These are phyloP conservation scores for Zygosaccharomyces rouxii DNA, from an alignment of 805 yeast genomes.

Conservation along the genomic window DNA sequence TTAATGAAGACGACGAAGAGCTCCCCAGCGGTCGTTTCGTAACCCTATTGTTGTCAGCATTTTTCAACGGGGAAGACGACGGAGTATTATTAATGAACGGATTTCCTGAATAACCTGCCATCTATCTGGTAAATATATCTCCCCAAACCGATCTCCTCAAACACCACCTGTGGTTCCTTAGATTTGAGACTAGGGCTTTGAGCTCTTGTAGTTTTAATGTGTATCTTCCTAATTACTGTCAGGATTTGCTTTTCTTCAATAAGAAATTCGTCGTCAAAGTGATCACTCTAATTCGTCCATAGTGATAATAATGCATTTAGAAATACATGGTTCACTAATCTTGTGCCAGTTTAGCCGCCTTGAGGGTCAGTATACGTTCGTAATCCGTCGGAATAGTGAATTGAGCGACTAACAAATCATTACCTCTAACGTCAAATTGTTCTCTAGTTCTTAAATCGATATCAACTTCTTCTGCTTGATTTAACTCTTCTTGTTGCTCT, in stretches of 20 bases:
- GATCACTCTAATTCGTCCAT: background rate
- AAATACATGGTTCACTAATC: background rate
- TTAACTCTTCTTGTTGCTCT: slow-evolving; percentile 53
- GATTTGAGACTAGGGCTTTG: background rate
- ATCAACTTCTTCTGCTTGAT: slow-evolving; percentile 54
- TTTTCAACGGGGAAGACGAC: slow-evolving; percentile 31
- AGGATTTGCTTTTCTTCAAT: background rate
- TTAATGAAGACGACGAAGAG: slow-evolving; percentile 22
- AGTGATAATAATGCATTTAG: background rate
- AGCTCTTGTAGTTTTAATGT: background rate
- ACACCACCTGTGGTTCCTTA: background rate
- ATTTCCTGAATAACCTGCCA: slow-evolving; percentile 21
- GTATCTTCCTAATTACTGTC: background rate
- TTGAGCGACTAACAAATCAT: slow-evolving; percentile 44
- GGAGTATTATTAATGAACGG: slow-evolving; percentile 36
- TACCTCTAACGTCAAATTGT: slow-evolving; percentile 66
- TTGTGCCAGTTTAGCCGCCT: slow-evolving; percentile 7
- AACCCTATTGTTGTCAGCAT: slow-evolving; percentile 17
- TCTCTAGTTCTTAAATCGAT: slow-evolving; percentile 69
- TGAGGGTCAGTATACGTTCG: slow-evolving; percentile 31
- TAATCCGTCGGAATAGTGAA: slow-evolving; percentile 57
- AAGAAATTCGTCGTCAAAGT: background rate
- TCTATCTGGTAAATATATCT: slow-evolving; percentile 2
- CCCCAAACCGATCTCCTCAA: background rate
- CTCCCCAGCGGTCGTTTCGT: slow-evolving; percentile 21